Base-by-base conservation (phyloP, 768 basidiomycete species). In the Piloderma croceum region DNA sequence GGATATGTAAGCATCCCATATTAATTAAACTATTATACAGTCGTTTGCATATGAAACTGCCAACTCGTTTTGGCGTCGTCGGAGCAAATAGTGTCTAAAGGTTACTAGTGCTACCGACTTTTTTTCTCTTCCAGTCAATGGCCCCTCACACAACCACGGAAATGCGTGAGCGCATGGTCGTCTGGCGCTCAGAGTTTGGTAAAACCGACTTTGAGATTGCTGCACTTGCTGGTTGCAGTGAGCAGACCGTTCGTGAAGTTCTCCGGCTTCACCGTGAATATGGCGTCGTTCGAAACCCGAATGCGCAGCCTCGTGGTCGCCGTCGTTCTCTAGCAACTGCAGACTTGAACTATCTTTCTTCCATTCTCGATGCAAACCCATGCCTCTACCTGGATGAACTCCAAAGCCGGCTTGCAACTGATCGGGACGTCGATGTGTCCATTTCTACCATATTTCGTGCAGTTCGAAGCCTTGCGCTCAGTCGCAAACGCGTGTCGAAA, bases 341-440 rank as follows among this genome's bases (percentile, higher is more conserved):
- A 1, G 57, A 62, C 31, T 19, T 59, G 6, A 36, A 43, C 18
- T 62, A 50, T 35, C 32, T 63, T 17, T 13, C 31, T 0, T 31
- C 50, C 19, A 37, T 57, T 4, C 20, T 61, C 3, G 40, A 51
- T 34, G 58, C 49, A 3, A 53, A 54, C 23, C 55, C 56, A 3
- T 34, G 36, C 3, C 25, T 63, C 1, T 67, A 62, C 36, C 53
- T 64, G 6, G 64, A 64, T 42, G 61, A 65, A 43, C 34, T 65
- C 7, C 58, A 62, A 44, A 39, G 49, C 10, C 31, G 45, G 15
- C 52, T 65, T 19, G 18, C 18, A 10, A 45, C 40, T 19, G 21
- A 23, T 10, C 52, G 50, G 2, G 48, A 39, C 7, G 38, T 58
- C 17, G 34, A 57, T 39, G 48, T 60, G 18, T 62, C 64, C 7